Conservation (phyloP, 1,284 basidiomycete genomes). For the Leccinum pallidistipes region DNA sequence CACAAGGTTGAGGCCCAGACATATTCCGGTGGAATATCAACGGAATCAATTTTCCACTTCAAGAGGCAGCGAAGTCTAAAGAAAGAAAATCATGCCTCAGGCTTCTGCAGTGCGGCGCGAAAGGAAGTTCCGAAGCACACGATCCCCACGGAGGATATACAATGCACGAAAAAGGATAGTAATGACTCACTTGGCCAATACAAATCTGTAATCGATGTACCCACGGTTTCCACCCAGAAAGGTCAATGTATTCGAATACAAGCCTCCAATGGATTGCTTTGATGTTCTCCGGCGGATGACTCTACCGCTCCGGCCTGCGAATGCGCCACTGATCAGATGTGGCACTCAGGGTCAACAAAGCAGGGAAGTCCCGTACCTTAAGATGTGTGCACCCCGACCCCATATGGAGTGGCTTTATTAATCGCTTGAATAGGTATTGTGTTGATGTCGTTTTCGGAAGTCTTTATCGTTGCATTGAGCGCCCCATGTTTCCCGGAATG, state of each 20-base stretch:
- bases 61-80: conserved; percentile 19
- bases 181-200: conserved; percentile 60
- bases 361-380: conserved; percentile 45
- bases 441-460: conserved; percentile 59
- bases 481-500: conserved; percentile 34
- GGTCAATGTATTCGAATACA: conserved; percentile 65
- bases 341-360: conserved; percentile 19
- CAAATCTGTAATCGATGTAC: conserved; percentile 74
- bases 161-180: not conserved
- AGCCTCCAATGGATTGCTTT: conserved; percentile 54
- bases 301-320: conserved; percentile 62
- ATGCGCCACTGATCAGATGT: conserved; percentile 24
- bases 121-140: not conserved
- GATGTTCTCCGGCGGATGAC: conserved; percentile 39
- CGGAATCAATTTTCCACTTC: conserved; percentile 2
- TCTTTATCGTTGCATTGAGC: conserved; percentile 36
- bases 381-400: conserved; percentile 67
- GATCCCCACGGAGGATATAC: not conserved
- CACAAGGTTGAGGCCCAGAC: not conserved
- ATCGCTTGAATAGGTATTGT: conserved; percentile 63
- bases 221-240: conserved; percentile 65
- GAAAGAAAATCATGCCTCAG: conserved; percentile 18
- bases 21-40: not conserved
- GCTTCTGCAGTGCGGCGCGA: conserved; percentile 3
- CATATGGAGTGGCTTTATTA: conserved; percentile 61